Base-by-base conservation (phyloP, 352 stramenopile species). In the Pythium insidiosum region DNA sequence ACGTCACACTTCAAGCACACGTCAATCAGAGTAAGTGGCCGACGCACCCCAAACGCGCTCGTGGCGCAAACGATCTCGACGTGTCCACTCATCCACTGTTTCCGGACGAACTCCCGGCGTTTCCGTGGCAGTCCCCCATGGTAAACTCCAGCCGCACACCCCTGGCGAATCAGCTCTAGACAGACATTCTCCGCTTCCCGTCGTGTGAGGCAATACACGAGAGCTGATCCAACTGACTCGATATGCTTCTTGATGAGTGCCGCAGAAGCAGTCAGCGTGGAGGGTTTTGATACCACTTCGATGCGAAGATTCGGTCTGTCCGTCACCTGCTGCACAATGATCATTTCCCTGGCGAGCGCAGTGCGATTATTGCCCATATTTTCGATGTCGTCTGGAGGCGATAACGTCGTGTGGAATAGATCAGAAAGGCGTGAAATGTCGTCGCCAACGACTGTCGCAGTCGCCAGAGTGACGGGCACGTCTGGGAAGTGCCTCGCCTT, bases 161-260 rank as follows among this genome's bases (percentile, higher is more conserved):
- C 79, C 1, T 63, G 5, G 2, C 66, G 65, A 20, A 82, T 63
- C 5, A 91, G 61, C 20, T 58, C 53, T 7, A 82, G 46, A 25
- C 73, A 83, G 10, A 70, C 50, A 6, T 79, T 50, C 25, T 88
- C 79, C 0, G 75, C 75, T 43, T 91, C 75, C 7, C 69, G 75
- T 1, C 65, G 61, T n/a, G 79, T 85, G 43, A 91, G 62, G 16
- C 77, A 87, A 48, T 85, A 91, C 5, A 91, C 76, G 33, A 91
- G 79, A 1, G 73, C 64, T 3, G 74, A 50, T n/a, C n/a, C n/a
- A 1, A 59, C 52, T 3, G 50, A 46, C 6, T 43, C 43, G 3
- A 83, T 63, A 33, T 57, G 54, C 2, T 36, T 1, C 0, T 66
- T 52, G 24, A 82, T 80, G 31, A 50, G 48, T 9, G 57, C 36